Conservation (phyloP, 2,329 filamentous ascomycete genomes). For the Akanthomyces muscarius region DNA sequence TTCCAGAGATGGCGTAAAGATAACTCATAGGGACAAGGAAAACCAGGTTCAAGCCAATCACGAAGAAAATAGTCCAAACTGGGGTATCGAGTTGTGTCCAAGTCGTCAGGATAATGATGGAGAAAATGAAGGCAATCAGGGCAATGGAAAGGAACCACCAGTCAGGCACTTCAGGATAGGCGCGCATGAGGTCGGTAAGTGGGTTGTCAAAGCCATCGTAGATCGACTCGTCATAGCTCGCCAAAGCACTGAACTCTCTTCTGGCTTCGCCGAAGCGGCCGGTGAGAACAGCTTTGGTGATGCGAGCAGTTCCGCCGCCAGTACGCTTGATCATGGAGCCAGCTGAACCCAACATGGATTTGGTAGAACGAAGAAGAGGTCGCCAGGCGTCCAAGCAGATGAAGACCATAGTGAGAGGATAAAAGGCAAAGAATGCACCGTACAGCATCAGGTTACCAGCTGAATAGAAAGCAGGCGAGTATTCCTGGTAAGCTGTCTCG, state of each 20-base stretch:
- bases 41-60: constrained; percentile 34
- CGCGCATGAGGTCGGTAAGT: constrained; percentile 40
- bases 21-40: constrained; percentile 39
- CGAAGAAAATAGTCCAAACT: constrained; percentile 29
- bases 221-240: constrained; percentile 35
- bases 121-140: constrained; percentile 29
- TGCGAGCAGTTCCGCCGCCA: constrained; percentile 23
- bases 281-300: constrained; percentile 26
- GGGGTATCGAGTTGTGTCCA: constrained; percentile 29
- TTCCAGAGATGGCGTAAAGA: constrained; percentile 40
- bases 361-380: neutral
- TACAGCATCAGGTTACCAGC: constrained; percentile 30
- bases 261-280: constrained; percentile 32
- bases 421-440: constrained; percentile 32
- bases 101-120: constrained; percentile 29
- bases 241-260: constrained; percentile 33
- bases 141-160: constrained; percentile 38
- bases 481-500: constrained; percentile 32
- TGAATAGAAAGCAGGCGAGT: constrained; percentile 32
- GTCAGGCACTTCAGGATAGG: constrained; percentile 44
- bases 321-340: neutral
- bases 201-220: constrained; percentile 41
- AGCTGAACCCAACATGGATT: neutral
- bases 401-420: constrained; percentile 34
- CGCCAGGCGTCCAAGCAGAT: constrained; percentile 32